Evolutionary conservation across 192 early-diverging fungal genomes (phyloP), one percentile per base, ranked within the genome.

Genomic region (Linnemannia exigua): DNA sequence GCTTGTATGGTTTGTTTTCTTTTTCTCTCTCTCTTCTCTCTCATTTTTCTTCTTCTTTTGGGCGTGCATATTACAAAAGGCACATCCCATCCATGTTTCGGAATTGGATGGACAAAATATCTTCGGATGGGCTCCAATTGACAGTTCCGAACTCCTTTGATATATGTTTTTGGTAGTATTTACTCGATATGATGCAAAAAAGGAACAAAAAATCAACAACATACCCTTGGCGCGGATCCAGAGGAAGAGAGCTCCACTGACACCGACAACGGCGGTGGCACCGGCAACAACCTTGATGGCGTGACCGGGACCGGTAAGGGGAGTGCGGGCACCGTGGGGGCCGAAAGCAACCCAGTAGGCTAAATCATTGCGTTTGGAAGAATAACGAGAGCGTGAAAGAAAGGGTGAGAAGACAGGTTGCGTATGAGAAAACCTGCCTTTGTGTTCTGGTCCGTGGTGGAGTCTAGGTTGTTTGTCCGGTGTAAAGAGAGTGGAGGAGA

Each of bases 261-360:
- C 77, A 17, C 76, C 89, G 67, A 95, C 77, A 54, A 93, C 92
- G 84, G 72, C 91, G 28, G 90, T 71, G 52, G 96, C 81, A 74
- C 93, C 96, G 67, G 90, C 58, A 85, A 96, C 78, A 38, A 95
- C 88, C 92, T 96, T 95, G 81, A 91, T 81, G 83, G 87, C 82
- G 90, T 93, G 91, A 81, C 93, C 90, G 80, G 97, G 93, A 90
- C 93, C 88, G 72, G 87, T 83, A 69, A 92, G 86, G 50, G 94
- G 94, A 77, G 95, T 93, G 76, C 98, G 96, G 67, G 94, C 92
- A 89, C 95, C 96, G 93, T 98, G 96, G 58, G 94, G 89, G 75
- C 98, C 98, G 90, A 98, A 99, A 63, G 98, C 96, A 87, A 98
- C 95, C 89, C 93, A 99, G 91, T 97, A 98, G 71, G 95, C 97